These are phyloP conservation scores for Trichoderma erinaceum DNA, from an alignment of 495 filamentous ascomycete species.

Conservation along the genomic window DNA sequence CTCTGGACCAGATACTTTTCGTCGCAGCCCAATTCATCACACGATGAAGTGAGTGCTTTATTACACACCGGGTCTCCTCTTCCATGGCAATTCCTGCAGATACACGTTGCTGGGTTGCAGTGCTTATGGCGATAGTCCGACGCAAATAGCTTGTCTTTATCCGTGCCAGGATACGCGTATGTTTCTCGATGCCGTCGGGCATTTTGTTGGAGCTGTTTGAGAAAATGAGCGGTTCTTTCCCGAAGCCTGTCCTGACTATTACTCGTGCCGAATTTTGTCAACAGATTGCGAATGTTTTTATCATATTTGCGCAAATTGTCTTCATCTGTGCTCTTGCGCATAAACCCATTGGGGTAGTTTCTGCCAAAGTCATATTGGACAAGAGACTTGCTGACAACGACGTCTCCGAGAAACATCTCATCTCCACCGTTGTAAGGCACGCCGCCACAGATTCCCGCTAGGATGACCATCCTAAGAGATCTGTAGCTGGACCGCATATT, in stretches of 20 bases:
- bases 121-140: slow-evolving; percentile 30
- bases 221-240: slow-evolving; percentile 17
- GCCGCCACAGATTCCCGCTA: slow-evolving; percentile 35
- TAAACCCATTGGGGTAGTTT: slow-evolving; percentile 29
- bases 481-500: slow-evolving; percentile 30
- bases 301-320: slow-evolving; percentile 29
- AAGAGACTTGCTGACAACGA: slow-evolving; percentile 36
- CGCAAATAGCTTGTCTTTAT: slow-evolving; percentile 28
- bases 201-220: slow-evolving; percentile 20
- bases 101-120: slow-evolving; percentile 14
- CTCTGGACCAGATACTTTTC: slow-evolving; percentile 18
- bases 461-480: slow-evolving; percentile 21
- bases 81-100: slow-evolving; percentile 12
- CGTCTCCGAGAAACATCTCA: slow-evolving; percentile 38
- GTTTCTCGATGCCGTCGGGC: slow-evolving; percentile 14
- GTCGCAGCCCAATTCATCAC: slow-evolving; percentile 21
- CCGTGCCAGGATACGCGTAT: slow-evolving; percentile 21
- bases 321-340: slow-evolving; percentile 25
- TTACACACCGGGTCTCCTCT: slow-evolving; percentile 13
- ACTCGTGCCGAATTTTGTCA: slow-evolving; percentile 22
- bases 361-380: slow-evolving; percentile 38
- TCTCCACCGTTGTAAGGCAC: slow-evolving; percentile 21
- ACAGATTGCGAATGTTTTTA: slow-evolving; percentile 27
- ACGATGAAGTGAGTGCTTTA: slow-evolving; percentile 14
- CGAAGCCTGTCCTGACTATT: slow-evolving; percentile 19